phyloP scores from a whole-genome alignment of 108 stramenopile genomes.

The Conticribra guillardii region DNA sequence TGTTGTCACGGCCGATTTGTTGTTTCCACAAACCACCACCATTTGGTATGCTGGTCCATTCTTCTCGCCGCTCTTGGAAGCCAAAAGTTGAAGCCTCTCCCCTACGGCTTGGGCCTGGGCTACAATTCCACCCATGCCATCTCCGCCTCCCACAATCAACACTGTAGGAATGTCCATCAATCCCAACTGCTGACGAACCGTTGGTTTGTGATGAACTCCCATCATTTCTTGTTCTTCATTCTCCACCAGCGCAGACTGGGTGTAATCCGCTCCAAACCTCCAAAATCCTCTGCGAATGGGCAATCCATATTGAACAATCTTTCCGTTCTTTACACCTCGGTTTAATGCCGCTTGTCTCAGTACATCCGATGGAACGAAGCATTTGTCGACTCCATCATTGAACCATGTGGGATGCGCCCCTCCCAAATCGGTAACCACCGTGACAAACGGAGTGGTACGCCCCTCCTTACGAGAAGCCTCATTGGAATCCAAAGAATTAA shows the following conservation, averaged over 20 bases:
- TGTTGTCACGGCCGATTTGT: conserved; percentile 64
- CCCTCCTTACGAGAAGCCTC: conserved; percentile 43
- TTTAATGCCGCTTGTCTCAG: conserved; percentile 67
- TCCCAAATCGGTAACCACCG: conserved; percentile 97
- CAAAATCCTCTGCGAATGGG: conserved; percentile 93
- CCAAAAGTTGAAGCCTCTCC: conserved; percentile 53
- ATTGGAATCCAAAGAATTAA: conserved; percentile 62
- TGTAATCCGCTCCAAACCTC: background rate
- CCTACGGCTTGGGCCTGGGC: conserved; percentile 78
- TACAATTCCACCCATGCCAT: conserved; percentile 94
- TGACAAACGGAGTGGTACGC: conserved; percentile 87
- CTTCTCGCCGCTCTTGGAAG: conserved; percentile 16
- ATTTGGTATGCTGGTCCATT: conserved; percentile 64
- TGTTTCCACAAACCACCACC: conserved; percentile 97
- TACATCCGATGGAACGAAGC: conserved; percentile 90
- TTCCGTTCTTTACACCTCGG: conserved; percentile 53
- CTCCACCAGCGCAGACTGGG: conserved; percentile 9
- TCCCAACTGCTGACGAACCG: conserved; percentile 66
- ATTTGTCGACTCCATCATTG: conserved; percentile 85
- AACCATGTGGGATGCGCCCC: conserved; percentile 92
- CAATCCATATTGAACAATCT: conserved; percentile 90
- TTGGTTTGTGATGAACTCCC: conserved; percentile 46
- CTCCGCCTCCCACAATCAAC: conserved; percentile 94
- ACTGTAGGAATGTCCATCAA: conserved; percentile 78
- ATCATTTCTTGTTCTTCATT: conserved; percentile 36